Evolutionary conservation across 2,329 filamentous ascomycete genomes (phyloP), one percentile per base, ranked within the genome.

Genomic region (Exutisphaerella laricina): DNA sequence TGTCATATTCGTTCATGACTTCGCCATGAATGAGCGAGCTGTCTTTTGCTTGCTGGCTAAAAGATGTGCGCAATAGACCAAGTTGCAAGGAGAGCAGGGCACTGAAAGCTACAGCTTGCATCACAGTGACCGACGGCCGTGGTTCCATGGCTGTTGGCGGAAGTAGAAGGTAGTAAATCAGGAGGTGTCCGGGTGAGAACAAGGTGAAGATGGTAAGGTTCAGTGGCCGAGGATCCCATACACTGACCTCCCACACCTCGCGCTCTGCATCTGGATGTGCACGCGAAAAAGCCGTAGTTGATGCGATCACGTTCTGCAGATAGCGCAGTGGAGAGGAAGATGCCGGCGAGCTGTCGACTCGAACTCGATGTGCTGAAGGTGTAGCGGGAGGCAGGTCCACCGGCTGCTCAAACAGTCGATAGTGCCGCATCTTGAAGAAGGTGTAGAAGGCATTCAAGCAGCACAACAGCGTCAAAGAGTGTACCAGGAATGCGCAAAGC

Each of bases 1-100:
- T 86, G 61, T 97, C 88, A 61, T 98, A 98, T 67, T 98, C 92
- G 62, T 88, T 83, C 67, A 97, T 75, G 4, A 97, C 90, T 66
- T 97, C 86, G 56, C 84, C 88, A 55, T 94, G 88, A 45, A 98
- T 84, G 34, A 96, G 75, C 2, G 81, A 75, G 2, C 79, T 79
- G 64, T 98, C 92, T 61, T 88, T 94, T 48, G 79, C 79, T 63
- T 97, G 89, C 61, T 90, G 89, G 3, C 78, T 75, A 65, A 90
- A 97, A 23, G 75, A 80, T 2, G 75, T 76, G 47, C 84, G 82
- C 37, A 97, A 70, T 21, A 87, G 71, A 39, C 80, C 75, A 51
- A 97, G 75, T 63, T 96, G 87, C 1, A 75, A 69, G 0, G 89
- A 89, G 10, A 98, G 70, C 1, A 94, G 71, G 12, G 73, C 61